Base-by-base conservation (phyloP, 116 monocot genomes). In the Dioscorea cayenensis region DNA sequence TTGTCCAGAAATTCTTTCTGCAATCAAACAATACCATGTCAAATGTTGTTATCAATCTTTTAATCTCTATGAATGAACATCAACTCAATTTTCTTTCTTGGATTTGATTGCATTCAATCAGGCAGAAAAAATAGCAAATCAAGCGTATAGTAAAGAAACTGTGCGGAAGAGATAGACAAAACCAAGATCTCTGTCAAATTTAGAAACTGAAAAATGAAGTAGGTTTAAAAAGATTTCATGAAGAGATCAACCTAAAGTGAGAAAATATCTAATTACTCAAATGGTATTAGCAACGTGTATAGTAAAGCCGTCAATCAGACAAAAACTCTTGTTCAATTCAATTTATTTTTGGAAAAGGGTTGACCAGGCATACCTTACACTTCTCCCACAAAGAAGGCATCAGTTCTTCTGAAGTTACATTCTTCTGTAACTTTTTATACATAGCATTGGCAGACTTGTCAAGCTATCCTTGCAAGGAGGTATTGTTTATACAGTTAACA, bases 381-480 rank as follows among this genome's bases (percentile, higher is more conserved):
- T 94, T 99, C 65, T 91, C 90, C 99, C 99, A 99, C 63, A 99
- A 77, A n/a, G 99, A 94, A 70, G 99, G 94, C n/a, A 99, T 81
- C 78, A 99, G 70, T 71, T 99, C 99, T 63, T 99, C 99, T 19
- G 99, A 89, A 52, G 89, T 91, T 51, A 99, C 76, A 28, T 86
- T 99, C 71, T 87, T 99, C 70, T 99, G 99, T 36, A 99, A 80
- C 73, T 81, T 93, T 77, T 83, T 86, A 70, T 89, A 91, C 99
- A 99, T 99, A 18, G 78, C 77, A 70, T 49, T 72, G 63, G 89
- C 78, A 25, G 86, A 89, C 78, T 85, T 99, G 72, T 99, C 99
- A 74, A 99, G 77, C 99, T 99, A 77, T 43, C 51, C 67, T 43
- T 27, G 25, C 25, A 51, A 67, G 75, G 75, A 21, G 43, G 58